Conservation (phyloP, 2,329 filamentous ascomycete species). For the Trichoderma sp. region DNA sequence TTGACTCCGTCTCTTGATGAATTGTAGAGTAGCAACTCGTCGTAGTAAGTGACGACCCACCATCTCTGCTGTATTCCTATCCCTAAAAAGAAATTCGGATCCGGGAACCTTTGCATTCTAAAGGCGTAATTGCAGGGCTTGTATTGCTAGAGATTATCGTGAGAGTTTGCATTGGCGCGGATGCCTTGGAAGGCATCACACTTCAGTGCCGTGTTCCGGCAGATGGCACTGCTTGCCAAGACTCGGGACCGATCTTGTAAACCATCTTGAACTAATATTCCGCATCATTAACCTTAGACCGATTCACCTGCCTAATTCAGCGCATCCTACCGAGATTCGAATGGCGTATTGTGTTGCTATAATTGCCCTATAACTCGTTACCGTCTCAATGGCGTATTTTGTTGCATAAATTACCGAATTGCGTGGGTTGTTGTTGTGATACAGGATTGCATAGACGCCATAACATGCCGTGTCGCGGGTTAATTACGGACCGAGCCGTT, state of each 20-base stretch:
- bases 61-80: background rate
- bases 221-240: background rate
- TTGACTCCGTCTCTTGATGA: background rate
- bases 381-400: background rate
- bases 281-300: background rate
- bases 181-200: background rate
- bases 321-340: background rate
- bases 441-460: background rate
- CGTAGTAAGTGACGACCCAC: background rate
- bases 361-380: background rate
- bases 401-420: background rate
- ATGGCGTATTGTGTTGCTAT: background rate
- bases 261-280: background rate
- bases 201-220: background rate
- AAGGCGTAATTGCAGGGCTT: slow-evolving; percentile 10
- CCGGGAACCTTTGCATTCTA: background rate
- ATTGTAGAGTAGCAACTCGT: background rate
- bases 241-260: background rate
- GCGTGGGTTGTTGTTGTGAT: background rate
- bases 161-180: background rate
- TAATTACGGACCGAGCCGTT: background rate
- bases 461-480: background rate
- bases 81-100: background rate
- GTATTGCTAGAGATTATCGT: background rate
- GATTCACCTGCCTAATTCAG: slow-evolving; percentile 1